Evolutionary conservation across 495 filamentous ascomycete species (phyloP), one percentile per base, ranked within the genome.

Genomic region (Platismatia glauca): DNA sequence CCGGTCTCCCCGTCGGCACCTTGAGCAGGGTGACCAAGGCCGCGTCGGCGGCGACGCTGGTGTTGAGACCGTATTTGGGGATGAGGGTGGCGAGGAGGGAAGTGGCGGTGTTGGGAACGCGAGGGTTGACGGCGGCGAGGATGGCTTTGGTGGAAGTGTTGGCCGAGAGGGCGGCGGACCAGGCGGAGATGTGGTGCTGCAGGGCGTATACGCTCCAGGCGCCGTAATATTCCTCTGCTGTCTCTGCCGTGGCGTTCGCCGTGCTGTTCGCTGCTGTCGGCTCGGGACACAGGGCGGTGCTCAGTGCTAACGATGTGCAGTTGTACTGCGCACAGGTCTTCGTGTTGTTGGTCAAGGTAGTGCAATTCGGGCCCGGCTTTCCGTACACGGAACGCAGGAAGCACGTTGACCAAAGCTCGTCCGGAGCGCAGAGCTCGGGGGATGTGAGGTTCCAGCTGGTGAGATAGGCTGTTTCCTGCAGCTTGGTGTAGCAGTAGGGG

Each of bases 21-120:
- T 33, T 8, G 2, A 60, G 18, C 29, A 67, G 33, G 0, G 58
- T 9, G 1, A 67, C n/a, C n/a, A 67, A 33, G 15, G 71, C 58
- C 9, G 73, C 77, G 64, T 84, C 77, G 46, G 74, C 55, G 24
- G 79, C 12, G 0, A 12, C 2, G 50, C 29, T 77, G 61, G 82
- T 61, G 60, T 72, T 70, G 44, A 79, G 68, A 43, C 76, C 71
- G 58, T 83, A 75, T 56, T 78, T 79, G 29, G 77, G 57, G 22
- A 72, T 60, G 12, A 69, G 67, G 65, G 64, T 61, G 9, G 64
- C 24, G 57, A 77, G 75, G 38, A 73, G 62, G 55, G 78, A 61
- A 41, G 77, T 77, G 61, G 77, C 33, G 29, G 52, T 64, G 18
- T 27, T 57, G 13, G 34, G 37, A 22, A 4, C 1, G 31, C 24